Base-by-base conservation (phyloP, 2,329 filamentous ascomycete species). In the Alternaria angustiovoidea region DNA sequence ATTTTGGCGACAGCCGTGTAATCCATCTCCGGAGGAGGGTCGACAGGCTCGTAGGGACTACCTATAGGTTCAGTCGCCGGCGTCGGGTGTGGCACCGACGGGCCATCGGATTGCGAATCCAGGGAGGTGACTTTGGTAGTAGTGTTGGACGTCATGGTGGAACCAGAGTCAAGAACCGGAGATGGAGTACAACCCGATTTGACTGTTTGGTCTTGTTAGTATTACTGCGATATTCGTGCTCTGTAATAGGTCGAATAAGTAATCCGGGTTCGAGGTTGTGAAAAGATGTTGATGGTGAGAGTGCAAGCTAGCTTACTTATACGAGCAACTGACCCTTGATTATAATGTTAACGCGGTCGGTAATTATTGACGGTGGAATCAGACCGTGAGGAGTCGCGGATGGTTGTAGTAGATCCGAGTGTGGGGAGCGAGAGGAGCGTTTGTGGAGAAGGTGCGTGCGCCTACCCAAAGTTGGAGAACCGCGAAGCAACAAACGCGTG, bases 1-100 rank as follows among this genome's bases (percentile, higher is more conserved):
- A 67, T 70, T 16, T 64, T 66, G 54, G 64, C 67, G 49, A 78
- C 69, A 16, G 68, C 73, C 2, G 62, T 62, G 24, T 75, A 66
- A 55, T 76, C 69, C 28, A 70, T 67, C 16, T 59, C 63, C 5
- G 67, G 63, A 3, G 59, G 55, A 18, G 67, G 52, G 12, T 70
- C 68, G 2, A 67, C 34, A 1, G 57, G 58, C 11, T 59, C 57
- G 12, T 59, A 48, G 16, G 67, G 65, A 26, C 42, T 60, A 7
- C 61, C 53, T 8, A 59, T 28, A 30, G 66, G 63, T 36, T 74
- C 71, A 14, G 66, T 66, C n/a, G 53, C 59, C 2, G 73, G 73
- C 9, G 73, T 76, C 3, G 69, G 65, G 38, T 73, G 63, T 2
- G 72, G 75, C 22, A 66, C 67, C 11, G 67, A 63, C 7, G 70